Evolutionary conservation across 129 eudicot species (phyloP).

Genomic region (Scalesia atractyloides): DNA sequence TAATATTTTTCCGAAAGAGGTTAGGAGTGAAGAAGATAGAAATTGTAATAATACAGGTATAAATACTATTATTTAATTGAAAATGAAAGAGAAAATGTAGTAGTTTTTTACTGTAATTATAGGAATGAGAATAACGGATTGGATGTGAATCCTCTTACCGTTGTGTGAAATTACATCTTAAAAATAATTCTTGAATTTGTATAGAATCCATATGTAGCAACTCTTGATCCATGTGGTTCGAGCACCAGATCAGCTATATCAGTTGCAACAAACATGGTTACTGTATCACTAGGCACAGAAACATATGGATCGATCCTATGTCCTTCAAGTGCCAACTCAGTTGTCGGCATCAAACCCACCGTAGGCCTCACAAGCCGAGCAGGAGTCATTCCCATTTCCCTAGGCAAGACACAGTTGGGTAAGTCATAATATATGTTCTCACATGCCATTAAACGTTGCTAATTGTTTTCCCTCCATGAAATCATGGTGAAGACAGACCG

Average conservation of each 20-base stretch:
- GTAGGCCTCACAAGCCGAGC: conserved; percentile 76
- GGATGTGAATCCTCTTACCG: no score
- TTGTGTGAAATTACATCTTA: no score
- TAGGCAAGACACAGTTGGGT: conserved; percentile 87
- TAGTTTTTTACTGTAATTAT: no score
- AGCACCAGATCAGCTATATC: conserved; percentile 90
- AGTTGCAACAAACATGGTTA: conserved; percentile 68
- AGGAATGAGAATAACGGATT: no score
- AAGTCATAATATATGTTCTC: background rate
- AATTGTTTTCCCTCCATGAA: conserved; percentile 13
- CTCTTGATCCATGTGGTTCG: conserved; percentile 70
- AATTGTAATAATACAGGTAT: no score
- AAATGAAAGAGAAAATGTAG: no score
- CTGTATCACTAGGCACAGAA: conserved; percentile 75
- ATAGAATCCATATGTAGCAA: conserved; percentile 71
- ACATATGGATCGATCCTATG: conserved; percentile 73
- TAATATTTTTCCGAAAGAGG: no score
- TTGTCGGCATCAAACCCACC: conserved; percentile 74
- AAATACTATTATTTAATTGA: no score
- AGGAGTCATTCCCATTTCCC: conserved; percentile 67
- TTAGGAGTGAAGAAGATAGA: no score
- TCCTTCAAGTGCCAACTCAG: conserved; percentile 52
- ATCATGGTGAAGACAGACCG: conserved; percentile 42
- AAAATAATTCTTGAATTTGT: conserved; percentile 10
- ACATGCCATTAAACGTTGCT: background rate